phyloP scores from a whole-genome alignment of 2,329 filamentous ascomycete genomes.

The Raffaelea deltoideospora region DNA sequence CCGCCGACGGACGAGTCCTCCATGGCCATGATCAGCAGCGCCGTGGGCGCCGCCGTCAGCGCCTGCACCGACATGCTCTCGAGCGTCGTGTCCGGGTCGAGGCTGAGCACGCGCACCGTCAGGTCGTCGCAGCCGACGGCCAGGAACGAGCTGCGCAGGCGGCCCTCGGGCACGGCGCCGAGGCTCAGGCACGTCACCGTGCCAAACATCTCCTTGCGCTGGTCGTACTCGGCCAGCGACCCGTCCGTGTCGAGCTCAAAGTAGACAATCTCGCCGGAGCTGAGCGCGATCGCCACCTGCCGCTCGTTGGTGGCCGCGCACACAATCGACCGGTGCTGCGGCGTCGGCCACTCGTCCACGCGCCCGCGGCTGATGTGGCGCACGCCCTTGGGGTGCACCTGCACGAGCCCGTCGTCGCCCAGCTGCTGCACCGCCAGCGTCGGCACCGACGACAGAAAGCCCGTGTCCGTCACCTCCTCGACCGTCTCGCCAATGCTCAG shows the following conservation, averaged over 20 bases:
- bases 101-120: constrained; percentile 80
- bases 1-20: constrained; percentile 81
- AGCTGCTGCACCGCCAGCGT: constrained; percentile 89
- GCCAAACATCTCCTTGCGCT: constrained; percentile 87
- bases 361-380: constrained; percentile 67
- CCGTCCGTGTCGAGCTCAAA: constrained; percentile 95
- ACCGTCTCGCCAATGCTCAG: constrained; percentile 94
- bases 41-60: constrained; percentile 75
- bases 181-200: constrained; percentile 92
- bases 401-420: constrained; percentile 81
- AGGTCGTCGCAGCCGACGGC: constrained; percentile 96
- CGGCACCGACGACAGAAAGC: constrained; percentile 75
- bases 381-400: constrained; percentile 94
- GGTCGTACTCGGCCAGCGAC: constrained; percentile 81
- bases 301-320: constrained; percentile 85
- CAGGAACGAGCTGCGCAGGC: constrained; percentile 77
- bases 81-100: constrained; percentile 79
- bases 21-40: constrained; percentile 88
- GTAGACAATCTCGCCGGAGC: constrained; percentile 92
- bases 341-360: constrained; percentile 85
- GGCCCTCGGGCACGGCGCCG: constrained; percentile 81
- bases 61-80: constrained; percentile 93
- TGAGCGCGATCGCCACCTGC: constrained; percentile 86
- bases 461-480: constrained; percentile 86
- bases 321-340: constrained; percentile 88